Conservation (phyloP, 495 filamentous ascomycete genomes). For the Astrothelium subdiscretum region DNA sequence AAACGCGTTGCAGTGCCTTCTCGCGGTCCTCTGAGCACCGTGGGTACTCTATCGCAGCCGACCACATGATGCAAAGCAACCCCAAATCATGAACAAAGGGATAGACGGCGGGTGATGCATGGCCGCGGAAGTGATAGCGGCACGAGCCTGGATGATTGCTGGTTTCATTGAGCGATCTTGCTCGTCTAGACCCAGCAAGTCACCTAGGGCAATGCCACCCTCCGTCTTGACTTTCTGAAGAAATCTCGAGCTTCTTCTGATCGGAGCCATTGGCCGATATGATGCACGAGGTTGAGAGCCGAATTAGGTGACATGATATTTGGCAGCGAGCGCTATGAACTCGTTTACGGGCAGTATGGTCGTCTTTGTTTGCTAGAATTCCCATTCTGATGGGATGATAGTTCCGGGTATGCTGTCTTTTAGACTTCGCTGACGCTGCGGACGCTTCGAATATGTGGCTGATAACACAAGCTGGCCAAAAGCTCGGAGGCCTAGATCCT, state of each 20-base stretch:
- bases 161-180: background rate
- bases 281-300: background rate
- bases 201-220: background rate
- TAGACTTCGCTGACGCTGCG: too few relatives aligned
- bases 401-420: too few relatives aligned
- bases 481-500: too few relatives aligned
- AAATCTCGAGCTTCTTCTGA: background rate
- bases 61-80: background rate
- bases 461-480: too few relatives aligned
- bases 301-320: background rate
- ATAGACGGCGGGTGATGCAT: background rate
- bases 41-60: background rate
- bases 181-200: background rate
- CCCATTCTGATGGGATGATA: too few relatives aligned
- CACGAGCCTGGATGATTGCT: background rate
- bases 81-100: background rate
- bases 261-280: background rate
- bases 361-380: too few relatives aligned
- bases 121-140: background rate
- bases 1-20: background rate
- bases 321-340: background rate
- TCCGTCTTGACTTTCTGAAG: background rate
- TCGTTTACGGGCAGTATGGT: background rate
- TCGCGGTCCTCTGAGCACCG: background rate
- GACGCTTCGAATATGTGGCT: too few relatives aligned